Conservation (phyloP, 352 stramenopile species). For the Plasmopara viticola region DNA sequence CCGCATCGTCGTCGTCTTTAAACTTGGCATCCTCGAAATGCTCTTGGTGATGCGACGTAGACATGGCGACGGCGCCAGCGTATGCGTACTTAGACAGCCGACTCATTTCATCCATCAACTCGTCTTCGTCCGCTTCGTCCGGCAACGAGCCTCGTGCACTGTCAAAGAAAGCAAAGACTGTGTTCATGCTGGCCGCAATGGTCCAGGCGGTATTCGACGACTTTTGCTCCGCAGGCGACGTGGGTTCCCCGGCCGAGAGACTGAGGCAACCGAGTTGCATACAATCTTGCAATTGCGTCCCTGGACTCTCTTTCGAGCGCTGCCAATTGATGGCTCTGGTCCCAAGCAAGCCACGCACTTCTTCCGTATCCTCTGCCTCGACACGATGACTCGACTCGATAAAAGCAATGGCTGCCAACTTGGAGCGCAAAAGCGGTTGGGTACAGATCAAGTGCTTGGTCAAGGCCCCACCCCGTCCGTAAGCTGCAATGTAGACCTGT, state of each 20-base stretch:
- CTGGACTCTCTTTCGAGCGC: conserved; percentile 56
- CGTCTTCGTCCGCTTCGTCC: conserved; percentile 60
- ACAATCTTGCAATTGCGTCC: conserved; percentile 64
- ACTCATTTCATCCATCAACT: conserved; percentile 78
- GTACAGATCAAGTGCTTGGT: conserved; percentile 74
- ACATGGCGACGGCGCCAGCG: conserved; percentile 46
- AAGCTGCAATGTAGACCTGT: conserved; percentile 78
- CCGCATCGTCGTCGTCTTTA: conserved; percentile 31
- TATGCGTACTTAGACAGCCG: conserved; percentile 68
- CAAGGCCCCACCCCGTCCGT: conserved; percentile 60
- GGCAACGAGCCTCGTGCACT: conserved; percentile 74
- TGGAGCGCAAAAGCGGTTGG: conserved; percentile 52
- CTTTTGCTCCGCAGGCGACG: conserved; percentile 49
- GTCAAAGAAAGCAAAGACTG: conserved; percentile 81
- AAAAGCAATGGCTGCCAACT: conserved; percentile 69
- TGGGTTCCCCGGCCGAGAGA: conserved; percentile 67
- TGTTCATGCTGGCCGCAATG: conserved; percentile 77
- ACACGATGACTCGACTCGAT: conserved; percentile 79
- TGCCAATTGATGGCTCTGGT: conserved; percentile 81
- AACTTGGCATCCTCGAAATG: conserved; percentile 76
- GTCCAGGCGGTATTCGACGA: conserved; percentile 80
- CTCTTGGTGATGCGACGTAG: conserved; percentile 41
- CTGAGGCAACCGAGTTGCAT: conserved; percentile 68
- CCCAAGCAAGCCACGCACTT: conserved; percentile 57
- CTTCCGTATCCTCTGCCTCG: conserved; percentile 51